Conservation (phyloP, 306 rosid species). For the Carpinus viminea region DNA sequence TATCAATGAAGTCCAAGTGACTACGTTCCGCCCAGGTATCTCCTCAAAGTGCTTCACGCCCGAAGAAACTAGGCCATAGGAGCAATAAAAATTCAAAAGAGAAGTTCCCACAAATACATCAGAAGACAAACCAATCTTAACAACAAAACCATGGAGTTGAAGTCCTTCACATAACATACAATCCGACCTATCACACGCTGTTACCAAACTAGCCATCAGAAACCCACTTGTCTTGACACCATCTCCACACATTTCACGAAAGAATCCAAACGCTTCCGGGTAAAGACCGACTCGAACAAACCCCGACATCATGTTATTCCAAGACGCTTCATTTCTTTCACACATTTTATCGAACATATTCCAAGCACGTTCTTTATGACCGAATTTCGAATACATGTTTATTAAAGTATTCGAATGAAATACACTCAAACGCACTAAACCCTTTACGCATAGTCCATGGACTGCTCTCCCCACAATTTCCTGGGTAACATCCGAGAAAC, state of each 20-base stretch:
- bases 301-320: slow-evolving; percentile 90
- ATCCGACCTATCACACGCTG: slow-evolving; percentile 77
- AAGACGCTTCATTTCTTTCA: slow-evolving; percentile 76
- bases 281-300: slow-evolving; percentile 62
- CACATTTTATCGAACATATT: slow-evolving; percentile 57
- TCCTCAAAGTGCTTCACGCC: slow-evolving; percentile 61
- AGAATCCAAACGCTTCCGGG: slow-evolving; percentile 54
- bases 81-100: slow-evolving; percentile 74
- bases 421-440: slow-evolving; percentile 46
- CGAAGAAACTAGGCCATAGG: slow-evolving; percentile 47
- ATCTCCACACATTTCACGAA: slow-evolving; percentile 42
- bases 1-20: slow-evolving; percentile 95
- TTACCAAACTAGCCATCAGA: slow-evolving; percentile 67
- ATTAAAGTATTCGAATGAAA: slow-evolving; percentile 70
- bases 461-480: slow-evolving; percentile 56
- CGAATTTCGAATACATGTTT: slow-evolving; percentile 68
- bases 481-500: slow-evolving; percentile 69
- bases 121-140: slow-evolving; percentile 54
- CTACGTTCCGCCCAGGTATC: slow-evolving; percentile 77
- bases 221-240: slow-evolving; percentile 63
- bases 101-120: slow-evolving; percentile 84
- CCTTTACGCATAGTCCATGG: slow-evolving; percentile 67
- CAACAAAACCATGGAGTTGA: slow-evolving; percentile 72
- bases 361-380: slow-evolving; percentile 47
- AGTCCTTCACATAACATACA: slow-evolving; percentile 58